Evolutionary conservation across 805 yeast genomes (phyloP).

Genomic region (Pichia cephalocereana): DNA sequence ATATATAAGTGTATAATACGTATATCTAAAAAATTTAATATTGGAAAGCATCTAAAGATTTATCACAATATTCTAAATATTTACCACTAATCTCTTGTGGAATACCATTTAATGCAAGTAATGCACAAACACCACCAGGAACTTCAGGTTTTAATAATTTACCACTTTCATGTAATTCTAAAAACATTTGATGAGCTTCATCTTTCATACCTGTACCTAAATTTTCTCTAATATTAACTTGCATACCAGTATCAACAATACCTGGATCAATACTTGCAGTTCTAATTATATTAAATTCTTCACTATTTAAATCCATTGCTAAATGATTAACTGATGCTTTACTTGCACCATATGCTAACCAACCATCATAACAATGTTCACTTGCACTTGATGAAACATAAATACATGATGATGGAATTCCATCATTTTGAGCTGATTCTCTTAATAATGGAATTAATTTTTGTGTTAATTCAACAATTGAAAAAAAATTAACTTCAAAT

Average conservation of each 20-base stretch:
- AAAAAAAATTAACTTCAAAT: constrained; percentile 72
- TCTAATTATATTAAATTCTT: constrained; percentile 44
- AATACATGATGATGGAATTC: constrained; percentile 23
- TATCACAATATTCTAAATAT: constrained; percentile 41
- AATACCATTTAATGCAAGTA: constrained; percentile 56
- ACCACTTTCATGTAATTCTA: constrained; percentile 48
- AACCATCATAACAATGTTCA: constrained; percentile 50
- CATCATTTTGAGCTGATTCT: constrained; percentile 34
- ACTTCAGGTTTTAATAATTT: constrained; percentile 57
- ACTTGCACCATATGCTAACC: constrained; percentile 90
- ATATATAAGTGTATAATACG: no score
- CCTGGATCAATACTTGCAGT: constrained; percentile 85
- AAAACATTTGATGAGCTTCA: constrained; percentile 52
- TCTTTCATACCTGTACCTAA: constrained; percentile 54
- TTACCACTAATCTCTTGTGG: constrained; percentile 52
- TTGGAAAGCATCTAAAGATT: constrained; percentile 2
- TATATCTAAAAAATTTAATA: background rate
- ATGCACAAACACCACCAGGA: constrained; percentile 66
- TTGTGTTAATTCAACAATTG: constrained; percentile 54
- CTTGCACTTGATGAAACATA: constrained; percentile 90
- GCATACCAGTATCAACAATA: constrained; percentile 90
- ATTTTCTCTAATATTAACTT: constrained; percentile 61
- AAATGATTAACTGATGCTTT: constrained; percentile 87
- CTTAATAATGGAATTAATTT: constrained; percentile 38
- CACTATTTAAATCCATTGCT: constrained; percentile 55